Evolutionary conservation across 805 yeast genomes (phyloP).

Genomic region (Monosporozyma solicola): DNA sequence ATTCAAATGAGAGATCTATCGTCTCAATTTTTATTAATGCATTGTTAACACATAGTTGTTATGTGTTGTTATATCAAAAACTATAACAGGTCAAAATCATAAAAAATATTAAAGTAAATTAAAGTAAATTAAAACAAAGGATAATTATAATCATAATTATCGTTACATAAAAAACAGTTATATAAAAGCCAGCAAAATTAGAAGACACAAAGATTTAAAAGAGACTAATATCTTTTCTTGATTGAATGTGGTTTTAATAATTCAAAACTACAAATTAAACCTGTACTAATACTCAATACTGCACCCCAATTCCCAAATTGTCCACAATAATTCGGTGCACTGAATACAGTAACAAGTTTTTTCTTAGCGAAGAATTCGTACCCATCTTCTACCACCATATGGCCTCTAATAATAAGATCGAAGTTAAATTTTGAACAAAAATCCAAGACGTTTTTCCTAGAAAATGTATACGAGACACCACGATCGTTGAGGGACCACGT

Average conservation of each 20-base stretch:
- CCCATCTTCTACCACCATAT: slow-evolving; percentile 87
- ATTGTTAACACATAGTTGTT: too few species aligned
- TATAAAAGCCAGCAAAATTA: neutral
- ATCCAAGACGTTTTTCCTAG: slow-evolving; percentile 55
- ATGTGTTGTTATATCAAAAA: too few species aligned
- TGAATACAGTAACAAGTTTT: slow-evolving; percentile 66
- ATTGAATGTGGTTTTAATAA: slow-evolving; percentile 47
- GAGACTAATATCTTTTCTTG: neutral
- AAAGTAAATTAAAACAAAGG: neutral
- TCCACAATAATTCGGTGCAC: slow-evolving; percentile 81
- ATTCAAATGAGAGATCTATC: too few species aligned
- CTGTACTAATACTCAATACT: slow-evolving; percentile 62
- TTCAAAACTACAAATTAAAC: slow-evolving; percentile 63
- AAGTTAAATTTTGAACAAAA: slow-evolving; percentile 59
- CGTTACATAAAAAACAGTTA: neutral
- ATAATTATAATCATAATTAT: neutral
- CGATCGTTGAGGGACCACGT: slow-evolving; percentile 76
- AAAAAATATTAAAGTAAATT: neutral
- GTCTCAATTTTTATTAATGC: too few species aligned
- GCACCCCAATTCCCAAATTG: slow-evolving; percentile 77
- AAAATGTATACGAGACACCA: slow-evolving; percentile 74
- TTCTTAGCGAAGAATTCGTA: slow-evolving; percentile 72
- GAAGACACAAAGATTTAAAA: neutral
- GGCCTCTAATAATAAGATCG: slow-evolving; percentile 73
- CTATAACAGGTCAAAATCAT: too few species aligned